Evolutionary conservation across 352 stramenopile species (phyloP), one percentile per base, ranked within the genome.

Genomic region (Pseudoperonospora humuli): DNA sequence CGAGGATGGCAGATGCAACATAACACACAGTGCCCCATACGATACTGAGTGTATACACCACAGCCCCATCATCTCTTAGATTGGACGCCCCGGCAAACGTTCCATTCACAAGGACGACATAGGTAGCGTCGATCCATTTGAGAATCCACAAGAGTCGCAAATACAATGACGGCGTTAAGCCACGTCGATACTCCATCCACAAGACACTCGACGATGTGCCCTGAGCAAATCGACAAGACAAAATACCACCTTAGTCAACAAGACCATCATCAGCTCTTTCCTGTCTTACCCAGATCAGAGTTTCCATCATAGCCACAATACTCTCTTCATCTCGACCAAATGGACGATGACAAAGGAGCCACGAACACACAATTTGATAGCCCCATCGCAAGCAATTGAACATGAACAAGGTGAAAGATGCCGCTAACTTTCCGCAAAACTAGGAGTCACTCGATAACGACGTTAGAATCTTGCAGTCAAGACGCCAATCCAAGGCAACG

Each of bases 111-210:
- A 85, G 57, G 18, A 87, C 44, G 28, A 66, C 61, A 38, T 63
- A 71, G 4, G 74, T 69, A 1, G 52, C 45, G 13, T 67, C 42
- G 33, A 81, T 45, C 70, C 75, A 88, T 42, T 73, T 77, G 31
- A 67, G 21, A 5, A 79, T 25, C 75, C 75, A 88, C 28, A 84
- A 82, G 23, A 63, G 28, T n/a, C 73, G 71, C 32, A 88, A 46
- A 19, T 75, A 64, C 27, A 54, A 26, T 3, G 73, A 86, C 9
- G 73, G 75, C 23, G 71, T 74, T 31, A 70, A 47, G 11, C 71
- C 70, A 8, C 75, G 73, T 1, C 75, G 68, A 54, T 86, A 82
- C 34, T 85, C 75, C 73, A 88, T 88, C 75, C 75, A 88, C 15
- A 88, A 61, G 25, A 86, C 60, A 20, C 54, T 55, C 6, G 57